Evolutionary conservation across 208 protist species (phyloP).

Genomic region (Trypanosomatidae sp.): DNA sequence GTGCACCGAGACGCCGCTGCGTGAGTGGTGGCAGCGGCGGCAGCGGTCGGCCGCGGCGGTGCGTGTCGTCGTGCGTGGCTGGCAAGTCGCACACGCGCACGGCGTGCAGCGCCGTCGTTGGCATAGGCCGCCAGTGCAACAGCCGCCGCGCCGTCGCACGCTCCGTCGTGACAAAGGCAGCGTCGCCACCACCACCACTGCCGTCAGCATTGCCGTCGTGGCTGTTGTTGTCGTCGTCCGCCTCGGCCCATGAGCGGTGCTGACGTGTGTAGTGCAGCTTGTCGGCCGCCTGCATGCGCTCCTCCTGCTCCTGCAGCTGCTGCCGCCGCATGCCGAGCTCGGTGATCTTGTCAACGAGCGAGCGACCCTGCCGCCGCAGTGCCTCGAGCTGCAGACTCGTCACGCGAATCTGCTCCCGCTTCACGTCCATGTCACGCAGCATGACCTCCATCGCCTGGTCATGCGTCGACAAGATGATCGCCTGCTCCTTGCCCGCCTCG

Average conservation of each 20-base stretch:
- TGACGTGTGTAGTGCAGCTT: conserved; percentile 30
- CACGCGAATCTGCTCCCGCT: conserved; percentile 36
- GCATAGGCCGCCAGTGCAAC: conserved; percentile 70
- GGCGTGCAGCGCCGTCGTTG: conserved; percentile 18
- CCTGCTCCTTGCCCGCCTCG: conserved; percentile 33
- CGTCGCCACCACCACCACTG: too few relatives aligned
- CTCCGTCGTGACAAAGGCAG: conserved; percentile 21
- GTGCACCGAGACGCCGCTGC: too few relatives aligned
- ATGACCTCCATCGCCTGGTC: conserved; percentile 83
- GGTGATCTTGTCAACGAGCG: conserved; percentile 73
- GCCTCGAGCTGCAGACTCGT: conserved; percentile 33
- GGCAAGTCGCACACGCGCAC: too few relatives aligned
- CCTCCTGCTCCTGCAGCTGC: conserved; percentile 24
- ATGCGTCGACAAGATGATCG: conserved; percentile 70
- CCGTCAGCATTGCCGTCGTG: too few relatives aligned
- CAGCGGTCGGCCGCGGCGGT: too few relatives aligned
- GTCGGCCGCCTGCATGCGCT: conserved; percentile 14
- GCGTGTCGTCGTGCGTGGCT: too few relatives aligned
- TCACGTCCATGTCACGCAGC: conserved; percentile 67
- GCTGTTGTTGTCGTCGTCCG: too few relatives aligned
- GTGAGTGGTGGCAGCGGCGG: too few relatives aligned
- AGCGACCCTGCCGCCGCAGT: conserved; percentile 59
- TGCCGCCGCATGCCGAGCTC: conserved; percentile 55
- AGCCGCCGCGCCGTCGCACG: conserved; percentile 48
- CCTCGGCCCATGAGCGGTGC: too few relatives aligned